Base-by-base conservation (phyloP, 106 monocot species). In the Triglochin maritima region DNA sequence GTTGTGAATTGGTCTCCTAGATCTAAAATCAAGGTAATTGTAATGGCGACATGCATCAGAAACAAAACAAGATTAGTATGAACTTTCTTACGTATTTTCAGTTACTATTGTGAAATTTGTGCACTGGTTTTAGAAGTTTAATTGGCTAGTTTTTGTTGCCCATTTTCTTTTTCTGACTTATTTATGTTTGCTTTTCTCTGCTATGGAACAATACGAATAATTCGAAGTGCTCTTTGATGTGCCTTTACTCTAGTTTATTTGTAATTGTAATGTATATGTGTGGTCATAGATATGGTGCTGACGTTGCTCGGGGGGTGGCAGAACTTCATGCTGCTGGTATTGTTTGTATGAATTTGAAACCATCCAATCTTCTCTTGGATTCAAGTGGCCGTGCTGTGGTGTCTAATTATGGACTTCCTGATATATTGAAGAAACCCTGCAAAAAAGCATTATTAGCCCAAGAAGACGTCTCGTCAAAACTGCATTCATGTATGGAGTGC, bases 241-340 rank as follows among this genome's bases (percentile, higher is more conserved):
- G 29, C 41, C 16, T 66, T 52, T 43, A 29, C 13, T 47, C n/a
- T 2, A 3, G 43, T 5, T 64, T 52, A 29, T 41, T 14, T 52
- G 17, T 66, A 10, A 66, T 42, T 29, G 47, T 42, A 66, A 53
- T 29, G 47, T 42, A 9, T 66, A 47, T 50, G 49, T 6, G 41
- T 15, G 6, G 56, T 81, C 86, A 54, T 77, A 98, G 98, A 66
- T 98, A 98, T 82, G 98, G 98, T 6, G 98, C 88, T 74, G 98
- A 98, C 57, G 92, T 98, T 80, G 98, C 98, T 55, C 91, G 98
- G 67, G 98, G 98, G 48, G 88, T 98, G 13, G 86, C 88, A 48
- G 98, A 98, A 86, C 92, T 98, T 57, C 98, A 98, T 79, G 92
- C 98, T 41, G 98, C 88, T 11, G 88, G 84, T 67, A 75, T 98